Percentiles rank a stretch among this genome's conserved stretches.
Evolutionary conservation across 202 grass and related monocot genomes (phyloP).

Genomic region (Carex arenaria): DNA sequence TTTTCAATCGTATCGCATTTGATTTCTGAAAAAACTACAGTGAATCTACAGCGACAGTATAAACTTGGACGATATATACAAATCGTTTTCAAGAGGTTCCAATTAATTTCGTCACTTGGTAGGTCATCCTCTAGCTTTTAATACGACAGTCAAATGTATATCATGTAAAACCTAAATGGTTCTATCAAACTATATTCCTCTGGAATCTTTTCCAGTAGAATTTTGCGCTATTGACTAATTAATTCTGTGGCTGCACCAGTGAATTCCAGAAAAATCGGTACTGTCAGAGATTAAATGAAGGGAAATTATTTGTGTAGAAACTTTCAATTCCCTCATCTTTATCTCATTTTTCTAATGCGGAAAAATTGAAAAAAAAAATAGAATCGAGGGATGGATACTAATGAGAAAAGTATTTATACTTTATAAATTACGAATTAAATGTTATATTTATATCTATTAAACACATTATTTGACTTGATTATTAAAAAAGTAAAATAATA

Average conservation of each 20-base stretch:
- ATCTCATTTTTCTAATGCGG: neutral
- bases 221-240: neutral
- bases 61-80: neutral
- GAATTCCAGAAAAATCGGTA: too few relatives aligned
- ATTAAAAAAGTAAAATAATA: too few relatives aligned
- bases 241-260: neutral
- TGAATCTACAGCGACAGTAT: too few relatives aligned
- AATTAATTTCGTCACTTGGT: constrained; percentile 12
- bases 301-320: neutral
- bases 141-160: neutral
- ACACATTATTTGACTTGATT: too few relatives aligned
- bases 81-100: neutral
- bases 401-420: too few relatives aligned
- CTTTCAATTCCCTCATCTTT: neutral
- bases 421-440: too few relatives aligned
- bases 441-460: too few relatives aligned
- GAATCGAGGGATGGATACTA: too few relatives aligned
- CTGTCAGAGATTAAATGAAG: too few relatives aligned
- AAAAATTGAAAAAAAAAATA: neutral
- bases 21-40: too few relatives aligned
- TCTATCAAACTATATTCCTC: neutral
- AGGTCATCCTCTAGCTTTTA: neutral
- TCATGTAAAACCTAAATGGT: neutral
- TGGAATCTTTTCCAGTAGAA: neutral
- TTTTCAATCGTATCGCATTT: too few relatives aligned